Evolutionary conservation across 768 basidiomycete species (phyloP).

Genomic region (Fomitopsis serialis): DNA sequence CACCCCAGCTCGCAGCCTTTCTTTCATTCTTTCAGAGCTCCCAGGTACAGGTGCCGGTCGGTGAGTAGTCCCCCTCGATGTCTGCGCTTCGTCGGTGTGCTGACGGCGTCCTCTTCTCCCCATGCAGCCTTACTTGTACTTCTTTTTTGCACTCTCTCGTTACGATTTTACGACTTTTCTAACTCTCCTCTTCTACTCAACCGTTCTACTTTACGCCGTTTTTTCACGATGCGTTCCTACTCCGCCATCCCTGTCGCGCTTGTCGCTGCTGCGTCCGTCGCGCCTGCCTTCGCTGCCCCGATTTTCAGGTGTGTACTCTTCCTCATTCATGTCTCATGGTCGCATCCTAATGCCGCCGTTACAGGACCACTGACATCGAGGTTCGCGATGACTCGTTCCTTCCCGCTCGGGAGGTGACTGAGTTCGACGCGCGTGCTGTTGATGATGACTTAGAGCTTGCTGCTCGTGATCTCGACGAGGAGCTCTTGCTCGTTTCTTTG

Average conservation of each 20-base stretch:
- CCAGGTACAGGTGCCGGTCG: not conserved
- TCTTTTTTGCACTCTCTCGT: not conserved
- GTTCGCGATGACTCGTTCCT: no score
- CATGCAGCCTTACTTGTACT: not conserved
- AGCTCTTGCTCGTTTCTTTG: no score
- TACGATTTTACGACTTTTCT: not conserved
- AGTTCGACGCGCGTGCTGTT: not conserved
- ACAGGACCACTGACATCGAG: no score
- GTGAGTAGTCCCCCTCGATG: not conserved
- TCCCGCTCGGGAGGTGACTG: not conserved
- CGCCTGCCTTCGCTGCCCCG: not conserved
- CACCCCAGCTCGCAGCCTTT: not conserved
- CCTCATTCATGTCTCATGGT: no score
- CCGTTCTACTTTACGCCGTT: no score
- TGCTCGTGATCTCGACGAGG: no score
- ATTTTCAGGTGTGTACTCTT: not conserved
- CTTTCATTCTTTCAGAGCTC: not conserved
- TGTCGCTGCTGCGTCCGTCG: not conserved
- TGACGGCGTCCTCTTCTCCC: not conserved
- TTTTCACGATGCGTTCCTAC: not conserved
- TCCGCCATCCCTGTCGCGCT: not conserved
- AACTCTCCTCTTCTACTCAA: not conserved
- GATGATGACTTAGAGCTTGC: no score
- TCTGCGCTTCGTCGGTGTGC: not conserved
- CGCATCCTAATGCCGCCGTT: no score